Conservation (phyloP, 1,284 basidiomycete species). For the Leccinum cinnamomeum region DNA sequence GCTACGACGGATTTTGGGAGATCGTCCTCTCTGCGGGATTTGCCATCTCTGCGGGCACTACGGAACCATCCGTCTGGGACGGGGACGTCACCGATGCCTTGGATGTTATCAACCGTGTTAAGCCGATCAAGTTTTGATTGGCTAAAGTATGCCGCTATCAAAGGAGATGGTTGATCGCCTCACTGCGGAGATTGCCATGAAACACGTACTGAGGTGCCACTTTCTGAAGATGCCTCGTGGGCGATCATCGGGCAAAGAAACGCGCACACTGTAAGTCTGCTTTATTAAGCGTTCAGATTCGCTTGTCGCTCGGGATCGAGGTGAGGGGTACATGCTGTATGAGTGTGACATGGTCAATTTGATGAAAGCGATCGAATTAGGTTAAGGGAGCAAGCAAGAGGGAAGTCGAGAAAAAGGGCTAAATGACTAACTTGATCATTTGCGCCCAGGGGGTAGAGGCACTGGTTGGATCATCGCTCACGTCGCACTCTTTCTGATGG, state of each 20-base stretch:
- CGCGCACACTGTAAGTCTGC: slow-evolving; percentile 81
- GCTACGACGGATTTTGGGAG: slow-evolving; percentile 38
- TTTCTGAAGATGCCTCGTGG: slow-evolving; percentile 64
- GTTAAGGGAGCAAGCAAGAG: slow-evolving; percentile 11
- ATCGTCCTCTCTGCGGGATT: slow-evolving; percentile 56
- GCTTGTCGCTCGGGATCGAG: slow-evolving; percentile 39
- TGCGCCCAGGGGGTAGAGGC: slow-evolving; percentile 73
- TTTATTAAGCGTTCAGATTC: slow-evolving; percentile 69
- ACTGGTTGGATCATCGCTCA: slow-evolving; percentile 59
- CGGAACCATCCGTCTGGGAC: slow-evolving; percentile 76
- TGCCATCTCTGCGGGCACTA: slow-evolving; percentile 65
- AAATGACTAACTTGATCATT: slow-evolving; percentile 57
- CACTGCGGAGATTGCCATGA: slow-evolving; percentile 29
- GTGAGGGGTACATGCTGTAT: slow-evolving; percentile 37
- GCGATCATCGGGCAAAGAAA: slow-evolving; percentile 66
- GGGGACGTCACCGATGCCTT: slow-evolving; percentile 57
- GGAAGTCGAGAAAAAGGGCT: slow-evolving; percentile 15
- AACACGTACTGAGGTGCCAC: slow-evolving; percentile 75
- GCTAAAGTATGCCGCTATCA: slow-evolving; percentile 75
- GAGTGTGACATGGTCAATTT: slow-evolving; percentile 16
- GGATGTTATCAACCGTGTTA: slow-evolving; percentile 64
- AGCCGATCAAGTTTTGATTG: slow-evolving; percentile 68
- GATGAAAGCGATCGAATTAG: slow-evolving; percentile 24
- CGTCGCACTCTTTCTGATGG: slow-evolving; percentile 74
- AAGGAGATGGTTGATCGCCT: slow-evolving; percentile 14